Evolutionary conservation across 495 filamentous ascomycete species (phyloP).

Genomic region (Trichoderma asperelloides): DNA sequence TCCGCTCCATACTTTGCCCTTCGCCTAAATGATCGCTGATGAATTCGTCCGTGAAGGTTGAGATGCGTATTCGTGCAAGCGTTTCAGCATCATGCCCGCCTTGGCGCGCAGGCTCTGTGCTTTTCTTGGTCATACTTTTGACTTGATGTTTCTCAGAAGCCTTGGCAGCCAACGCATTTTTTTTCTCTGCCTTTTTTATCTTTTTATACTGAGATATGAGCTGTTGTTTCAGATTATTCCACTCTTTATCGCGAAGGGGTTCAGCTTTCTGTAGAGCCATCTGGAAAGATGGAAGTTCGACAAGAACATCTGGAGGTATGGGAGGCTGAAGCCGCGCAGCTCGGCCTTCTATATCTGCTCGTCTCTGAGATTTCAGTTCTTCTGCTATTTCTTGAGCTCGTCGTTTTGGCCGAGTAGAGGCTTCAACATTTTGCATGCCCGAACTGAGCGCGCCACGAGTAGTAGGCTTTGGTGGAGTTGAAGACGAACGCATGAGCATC

Average conservation of each 20-base stretch:
- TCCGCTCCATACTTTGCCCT: constrained; percentile 46
- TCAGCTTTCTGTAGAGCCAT: constrained; percentile 57
- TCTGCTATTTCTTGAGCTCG: constrained; percentile 37
- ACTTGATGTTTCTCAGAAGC: constrained; percentile 18
- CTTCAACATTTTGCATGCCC: constrained; percentile 7
- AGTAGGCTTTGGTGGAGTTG: neutral
- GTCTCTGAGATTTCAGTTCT: constrained; percentile 49
- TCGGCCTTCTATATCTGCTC: constrained; percentile 58
- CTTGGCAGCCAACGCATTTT: neutral
- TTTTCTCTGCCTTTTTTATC: constrained; percentile 18
- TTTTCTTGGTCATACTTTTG: constrained; percentile 36
- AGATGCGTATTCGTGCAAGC: constrained; percentile 50
- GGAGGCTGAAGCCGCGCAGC: constrained; percentile 54
- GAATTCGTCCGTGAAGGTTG: constrained; percentile 53
- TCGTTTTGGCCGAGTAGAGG: constrained; percentile 18
- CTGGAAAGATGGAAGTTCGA: constrained; percentile 59
- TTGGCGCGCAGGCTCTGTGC: constrained; percentile 50
- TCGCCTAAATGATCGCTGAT: constrained; percentile 50
- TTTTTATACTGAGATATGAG: constrained; percentile 37
- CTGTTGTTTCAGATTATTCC: constrained; percentile 55
- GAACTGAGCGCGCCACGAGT: neutral
- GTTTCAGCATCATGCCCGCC: constrained; percentile 61
- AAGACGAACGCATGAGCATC: constrained; percentile 20
- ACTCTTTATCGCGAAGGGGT: constrained; percentile 54
- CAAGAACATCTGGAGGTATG: constrained; percentile 46